Conservation (phyloP, 768 basidiomycete species). For the Leucocoprinus sp. region DNA sequence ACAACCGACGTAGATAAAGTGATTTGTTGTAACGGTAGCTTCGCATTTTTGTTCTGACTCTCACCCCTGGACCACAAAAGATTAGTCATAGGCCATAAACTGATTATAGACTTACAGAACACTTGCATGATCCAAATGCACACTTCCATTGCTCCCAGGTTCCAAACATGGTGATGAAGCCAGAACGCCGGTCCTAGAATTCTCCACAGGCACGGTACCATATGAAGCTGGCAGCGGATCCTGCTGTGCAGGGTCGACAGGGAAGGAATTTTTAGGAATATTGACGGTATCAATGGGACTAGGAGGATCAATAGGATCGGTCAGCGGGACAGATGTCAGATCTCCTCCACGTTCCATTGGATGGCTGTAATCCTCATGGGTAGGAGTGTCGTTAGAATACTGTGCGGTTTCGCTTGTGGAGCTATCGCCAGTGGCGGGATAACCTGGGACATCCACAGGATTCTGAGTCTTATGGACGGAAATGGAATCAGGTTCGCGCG, state of each 20-base stretch:
- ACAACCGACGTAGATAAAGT: slow-evolving; percentile 16
- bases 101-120: not conserved
- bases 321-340: not conserved
- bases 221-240: not conserved
- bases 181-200: slow-evolving; percentile 1
- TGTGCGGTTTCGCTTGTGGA: not conserved
- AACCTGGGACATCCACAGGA: not conserved
- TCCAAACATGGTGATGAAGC: not conserved
- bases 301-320: not conserved
- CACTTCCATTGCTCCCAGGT: slow-evolving; percentile 3
- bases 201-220: slow-evolving; percentile 3
- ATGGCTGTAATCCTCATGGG: not conserved
- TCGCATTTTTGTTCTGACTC: not conserved
- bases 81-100: not conserved
- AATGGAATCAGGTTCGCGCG: not conserved
- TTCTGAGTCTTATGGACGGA: not conserved
- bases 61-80: not conserved
- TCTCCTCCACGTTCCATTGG: not conserved
- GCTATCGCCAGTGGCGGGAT: not conserved
- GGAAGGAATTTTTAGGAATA: not conserved
- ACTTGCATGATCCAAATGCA: not conserved
- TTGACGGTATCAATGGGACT: slow-evolving; percentile 5
- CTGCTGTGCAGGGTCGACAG: not conserved
- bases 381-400: not conserved
- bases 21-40: slow-evolving; percentile 18